Evolutionary conservation across 257 asterid genomes (phyloP).

Genomic region (Gentiana straminea): DNA sequence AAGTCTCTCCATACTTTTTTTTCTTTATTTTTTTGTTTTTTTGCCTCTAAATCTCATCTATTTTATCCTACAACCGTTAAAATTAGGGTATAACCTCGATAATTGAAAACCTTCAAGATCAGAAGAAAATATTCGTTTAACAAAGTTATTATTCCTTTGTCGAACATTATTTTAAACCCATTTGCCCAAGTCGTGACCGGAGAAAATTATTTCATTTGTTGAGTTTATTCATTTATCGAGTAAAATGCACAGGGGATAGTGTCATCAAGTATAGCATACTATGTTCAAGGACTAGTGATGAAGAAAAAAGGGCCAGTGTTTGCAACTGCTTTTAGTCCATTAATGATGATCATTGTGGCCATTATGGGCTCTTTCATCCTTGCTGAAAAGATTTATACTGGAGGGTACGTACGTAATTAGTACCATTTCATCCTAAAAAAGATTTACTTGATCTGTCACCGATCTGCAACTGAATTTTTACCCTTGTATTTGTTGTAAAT

Average conservation of each 20-base stretch:
- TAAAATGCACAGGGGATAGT: conserved; percentile 66
- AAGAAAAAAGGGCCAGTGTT: conserved; percentile 75
- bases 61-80: too few relatives aligned
- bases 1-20: conserved; percentile 16
- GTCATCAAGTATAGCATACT: conserved; percentile 80
- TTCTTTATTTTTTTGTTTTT: too few relatives aligned
- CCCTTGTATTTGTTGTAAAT: neutral
- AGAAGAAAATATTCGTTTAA: neutral
- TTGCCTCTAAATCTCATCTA: too few relatives aligned
- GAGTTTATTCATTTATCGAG: neutral
- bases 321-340: conserved; percentile 81
- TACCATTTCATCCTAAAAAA: neutral
- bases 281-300: conserved; percentile 86
- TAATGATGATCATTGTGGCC: conserved; percentile 91
- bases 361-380: conserved; percentile 84
- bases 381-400: conserved; percentile 63
- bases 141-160: too few relatives aligned
- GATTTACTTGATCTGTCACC: too few relatives aligned
- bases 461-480: neutral
- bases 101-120: neutral
- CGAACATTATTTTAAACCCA: neutral
- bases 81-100: too few relatives aligned
- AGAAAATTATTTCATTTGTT: neutral
- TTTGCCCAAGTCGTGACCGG: neutral
- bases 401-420: conserved; percentile 48